Evolutionary conservation across 1,139 yeast species (phyloP), one percentile per base, ranked within the genome.

Genomic region (Tardiomyces depauwii): DNA sequence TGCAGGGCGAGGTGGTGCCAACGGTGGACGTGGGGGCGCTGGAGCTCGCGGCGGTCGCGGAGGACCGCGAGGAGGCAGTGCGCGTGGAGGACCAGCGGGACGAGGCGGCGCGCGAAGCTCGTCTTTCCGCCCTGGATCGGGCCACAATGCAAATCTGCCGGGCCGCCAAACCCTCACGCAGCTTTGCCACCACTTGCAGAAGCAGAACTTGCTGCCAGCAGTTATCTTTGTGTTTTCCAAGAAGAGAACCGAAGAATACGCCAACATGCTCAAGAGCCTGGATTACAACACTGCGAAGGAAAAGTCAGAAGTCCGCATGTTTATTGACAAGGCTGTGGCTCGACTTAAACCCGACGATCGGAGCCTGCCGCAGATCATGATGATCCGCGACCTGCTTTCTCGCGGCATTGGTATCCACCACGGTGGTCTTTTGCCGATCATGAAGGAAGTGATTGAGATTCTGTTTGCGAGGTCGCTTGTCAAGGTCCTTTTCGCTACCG

Each of bases 391-490:
- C 36, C 71, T 91, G 72, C 68, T 91, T 40, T 76, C 89, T 44
- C 73, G 96, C 57, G 97, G 99, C 49, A 84, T 91, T 53, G 97
- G 96, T 0, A 94, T 91, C 1, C 99, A 91, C 64, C 98, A 91
- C 66, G 96, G 97, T 61, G 99, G 99, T 1, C 68, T 91, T 47
- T 69, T 91, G 49, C 99, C 99, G 0, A 91, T 91, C 48, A 94
- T 91, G 40, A 91, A 91, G 57, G 99, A 91, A 62, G 82, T 89
- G 46, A 91, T 91, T 55, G 99, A 91, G 65, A 89, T 91, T 48
- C 67, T 91, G 43, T 91, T 91, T 67, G 82, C 96, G 0, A 82
- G 77, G 56, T 80, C 95, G 0, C 72, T 91, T 45, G 86, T 91
- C 40, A 89, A 88, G 62, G 94, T 91, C 2, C 69, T 91, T 48